Evolutionary conservation across 495 filamentous ascomycete species (phyloP).

Genomic region (Aspergillus affinis): DNA sequence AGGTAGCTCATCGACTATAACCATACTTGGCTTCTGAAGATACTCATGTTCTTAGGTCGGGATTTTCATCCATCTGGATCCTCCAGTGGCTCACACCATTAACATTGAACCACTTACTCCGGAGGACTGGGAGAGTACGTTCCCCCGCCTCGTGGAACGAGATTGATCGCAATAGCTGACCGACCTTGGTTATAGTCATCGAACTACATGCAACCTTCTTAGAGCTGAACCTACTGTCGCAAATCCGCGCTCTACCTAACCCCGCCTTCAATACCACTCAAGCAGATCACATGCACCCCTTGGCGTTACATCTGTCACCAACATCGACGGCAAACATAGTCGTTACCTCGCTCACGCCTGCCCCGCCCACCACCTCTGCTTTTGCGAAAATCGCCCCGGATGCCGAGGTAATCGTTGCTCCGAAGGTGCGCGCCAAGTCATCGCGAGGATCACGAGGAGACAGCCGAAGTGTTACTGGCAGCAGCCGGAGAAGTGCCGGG

Average conservation of each 20-base stretch:
- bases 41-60: constrained; percentile 50
- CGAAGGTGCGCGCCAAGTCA: constrained; percentile 70
- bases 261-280: constrained; percentile 59
- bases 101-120: constrained; percentile 94
- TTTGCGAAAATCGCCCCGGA: constrained; percentile 93
- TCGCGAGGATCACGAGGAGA: constrained; percentile 54
- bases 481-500: constrained; percentile 66
- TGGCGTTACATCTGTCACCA: constrained; percentile 90
- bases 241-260: constrained; percentile 90
- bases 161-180: constrained; percentile 9
- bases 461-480: constrained; percentile 69
- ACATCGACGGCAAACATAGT: constrained; percentile 94
- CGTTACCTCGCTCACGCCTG: constrained; percentile 73
- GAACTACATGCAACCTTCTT: constrained; percentile 94
- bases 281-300: constrained; percentile 62
- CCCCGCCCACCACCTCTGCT: constrained; percentile 63
- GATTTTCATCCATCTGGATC: constrained; percentile 78
- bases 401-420: constrained; percentile 94
- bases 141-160: not conserved
- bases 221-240: constrained; percentile 88
- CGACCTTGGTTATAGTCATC: constrained; percentile 59
- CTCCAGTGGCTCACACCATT: constrained; percentile 84
- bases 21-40: not conserved
- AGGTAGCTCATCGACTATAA: constrained; percentile 49
- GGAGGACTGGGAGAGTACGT: constrained; percentile 87